phyloP scores from a whole-genome alignment of 1,139 yeast genomes.

The Hyphopichia fennica region DNA sequence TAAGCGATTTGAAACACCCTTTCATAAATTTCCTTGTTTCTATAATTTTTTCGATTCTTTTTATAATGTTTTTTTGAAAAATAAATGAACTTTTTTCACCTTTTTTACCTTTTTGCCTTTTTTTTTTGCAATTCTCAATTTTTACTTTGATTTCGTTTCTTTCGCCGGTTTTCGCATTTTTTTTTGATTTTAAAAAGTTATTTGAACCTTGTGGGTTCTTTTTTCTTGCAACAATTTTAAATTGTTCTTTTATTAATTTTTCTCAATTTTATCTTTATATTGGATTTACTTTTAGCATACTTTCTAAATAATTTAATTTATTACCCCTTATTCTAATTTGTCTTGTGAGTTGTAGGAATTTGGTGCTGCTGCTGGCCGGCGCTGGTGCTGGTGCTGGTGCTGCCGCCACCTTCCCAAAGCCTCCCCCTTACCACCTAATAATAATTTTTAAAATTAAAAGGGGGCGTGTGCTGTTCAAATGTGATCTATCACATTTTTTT shows the following conservation, averaged over 20 bases:
- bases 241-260: too few relatives aligned
- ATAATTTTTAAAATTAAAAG: too few relatives aligned
- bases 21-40: too few relatives aligned
- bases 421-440: too few relatives aligned
- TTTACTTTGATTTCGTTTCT: background rate
- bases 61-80: background rate
- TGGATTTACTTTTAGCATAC: background rate
- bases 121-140: background rate
- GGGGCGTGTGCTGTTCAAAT: too few relatives aligned
- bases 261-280: background rate
- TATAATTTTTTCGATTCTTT: background rate
- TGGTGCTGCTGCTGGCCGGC: too few relatives aligned
- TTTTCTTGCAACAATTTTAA: background rate
- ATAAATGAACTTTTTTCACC: background rate
- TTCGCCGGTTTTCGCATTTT: background rate
- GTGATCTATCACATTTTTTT: too few relatives aligned
- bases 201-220: background rate
- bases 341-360: background rate
- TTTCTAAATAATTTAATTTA: background rate
- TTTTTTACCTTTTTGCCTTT: background rate
- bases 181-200: background rate
- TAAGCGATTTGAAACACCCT: background rate
- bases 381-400: too few relatives aligned
- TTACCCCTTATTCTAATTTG: background rate
- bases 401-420: too few relatives aligned